Base-by-base conservation (phyloP, 371 early-diverging fungal genomes). In the Mucor sp. region DNA sequence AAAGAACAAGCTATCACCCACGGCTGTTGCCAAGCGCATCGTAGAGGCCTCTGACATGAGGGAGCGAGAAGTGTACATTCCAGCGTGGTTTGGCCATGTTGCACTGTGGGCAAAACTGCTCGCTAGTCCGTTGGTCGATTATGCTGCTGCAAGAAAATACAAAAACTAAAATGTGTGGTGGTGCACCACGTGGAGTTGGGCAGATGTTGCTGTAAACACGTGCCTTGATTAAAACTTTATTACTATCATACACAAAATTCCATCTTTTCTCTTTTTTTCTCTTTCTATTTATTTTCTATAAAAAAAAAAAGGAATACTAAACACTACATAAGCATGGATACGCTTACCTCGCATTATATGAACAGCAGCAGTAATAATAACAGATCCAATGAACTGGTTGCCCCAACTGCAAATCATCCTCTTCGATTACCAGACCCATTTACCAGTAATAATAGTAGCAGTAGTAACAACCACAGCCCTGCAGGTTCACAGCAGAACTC, bases 51-150 rank as follows among this genome's bases (percentile, higher is more conserved):
- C 90, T 0, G 92, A 92, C 63, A 44, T 62, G 30, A 75, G 87
- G 6, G 83, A 83, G 39, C 74, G 84, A 5, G 82, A 89, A 58
- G 81, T 91, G 5, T 80, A 86, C 64, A 76, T 93, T 56, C 95
- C 95, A 1, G 74, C 77, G 44, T 81, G 77, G 65, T 90, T 80
- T 62, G 77, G 91, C 21, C 76, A 81, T 63, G 68, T 71, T 35
- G 88, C 85, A 39, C 58, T 82, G 5, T 80, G 78, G 61, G 73
- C 90, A 11, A 80, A 89, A 39, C 44, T 82, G n/a, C 17, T 94
- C 41, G 80, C 85, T 15, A 91, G 92, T 5, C 69, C 69, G 5
- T 65, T 89, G 30, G 86, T 94, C 2, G 91, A 93, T 63, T 80
- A 78, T 65, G 67, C 87, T 35, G 94, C 95, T 32, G 66, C 68